Evolutionary conservation across 768 basidiomycete species (phyloP), one percentile per base, ranked within the genome.

Genomic region (Agrocybe praecox): DNA sequence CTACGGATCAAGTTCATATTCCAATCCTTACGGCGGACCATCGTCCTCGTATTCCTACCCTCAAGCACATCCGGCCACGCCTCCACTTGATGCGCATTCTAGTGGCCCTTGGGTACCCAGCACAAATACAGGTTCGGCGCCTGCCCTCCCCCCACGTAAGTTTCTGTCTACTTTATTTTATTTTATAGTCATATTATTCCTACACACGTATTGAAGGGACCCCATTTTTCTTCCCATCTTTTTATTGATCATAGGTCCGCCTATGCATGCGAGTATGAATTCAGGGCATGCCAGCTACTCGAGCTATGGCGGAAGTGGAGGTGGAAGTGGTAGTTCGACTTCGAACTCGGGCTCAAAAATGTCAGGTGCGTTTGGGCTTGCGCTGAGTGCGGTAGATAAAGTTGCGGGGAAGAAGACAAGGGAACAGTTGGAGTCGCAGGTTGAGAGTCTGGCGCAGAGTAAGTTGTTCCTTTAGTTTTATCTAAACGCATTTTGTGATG

Each of bases 361-460:
- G 26, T 29, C 26, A 29, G 58, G 59, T 49, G 69, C 80, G 9
- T 58, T 79, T 29, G 76, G 71, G 24, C 72, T 71, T 61, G 85
- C 84, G 42, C 62, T 78, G 61, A 76, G 68, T 57, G 75, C 78
- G n/a, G 75, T 88, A 18, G 85, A 86, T 65, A 81, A 76, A 56
- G 68, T 86, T 26, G 82, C 83, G 17, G 85, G 86, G 3, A 75
- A 73, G 61, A 78, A 77, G 53, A 79, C 77, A 43, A 69, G 80
- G 40, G 67, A 69, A 32, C 83, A 82, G 62, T 57, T 87, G 42
- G 83, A 85, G 60, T 75, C 70, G 44, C 69, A 64, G 50, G 72
- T 85, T 14, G 77, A 73, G 55, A 72, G 59, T 57, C 60, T 87
- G 44, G 76, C 83, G 22, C 78, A 83, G 46, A 77, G 86, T 88